Base-by-base conservation (phyloP, 176 grass and related monocot species). In the Eragrostis nindensis region DNA sequence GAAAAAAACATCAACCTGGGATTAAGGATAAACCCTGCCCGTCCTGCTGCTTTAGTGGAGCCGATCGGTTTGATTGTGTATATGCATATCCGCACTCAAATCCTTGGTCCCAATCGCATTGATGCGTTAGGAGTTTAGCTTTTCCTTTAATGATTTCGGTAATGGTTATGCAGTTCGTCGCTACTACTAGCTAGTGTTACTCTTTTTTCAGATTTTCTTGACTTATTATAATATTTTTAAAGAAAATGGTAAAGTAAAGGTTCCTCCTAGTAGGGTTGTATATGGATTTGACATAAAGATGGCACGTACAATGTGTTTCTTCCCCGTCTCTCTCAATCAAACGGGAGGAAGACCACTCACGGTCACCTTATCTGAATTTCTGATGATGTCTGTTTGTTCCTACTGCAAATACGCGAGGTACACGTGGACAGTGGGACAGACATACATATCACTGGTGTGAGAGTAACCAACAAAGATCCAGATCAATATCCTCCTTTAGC, bases 211-310 rank as follows among this genome's bases (percentile, higher is more conserved):
- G 29, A 70, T 71, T 62, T 79, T 54, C 16, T 13, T 17, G 40
- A 15, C n/a, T n/a, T n/a, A n/a, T n/a, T 49, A 15, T 36, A 19
- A 8, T 3, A 24, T 8, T 59, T 25, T 59, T 5, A 30, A 53
- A 9, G 8, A 52, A 66, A 56, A 24, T 44, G 25, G 66, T 56
- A 32, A 82, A 44, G 54, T 43, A 79, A 72, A 79, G 45, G 22
- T 32, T 79, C 75, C 17, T 48, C 56, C 47, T 18, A 47, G 44
- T n/a, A 54, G 19, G 62, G 29, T 52, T 18, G 26, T 10, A 60
- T 26, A 71, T 81, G 82, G 77, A 85, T 76, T 85, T 81, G 87
- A 85, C 82, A 44, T 81, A 71, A 89, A 89, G 87, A 80, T 66
- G 77, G 77, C 55, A 24, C 64, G 29, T 66, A 85, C 65, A 32